Evolutionary conservation across 164 flowering plant species (phyloP).

Genomic region (Tinospora cordifolia): DNA sequence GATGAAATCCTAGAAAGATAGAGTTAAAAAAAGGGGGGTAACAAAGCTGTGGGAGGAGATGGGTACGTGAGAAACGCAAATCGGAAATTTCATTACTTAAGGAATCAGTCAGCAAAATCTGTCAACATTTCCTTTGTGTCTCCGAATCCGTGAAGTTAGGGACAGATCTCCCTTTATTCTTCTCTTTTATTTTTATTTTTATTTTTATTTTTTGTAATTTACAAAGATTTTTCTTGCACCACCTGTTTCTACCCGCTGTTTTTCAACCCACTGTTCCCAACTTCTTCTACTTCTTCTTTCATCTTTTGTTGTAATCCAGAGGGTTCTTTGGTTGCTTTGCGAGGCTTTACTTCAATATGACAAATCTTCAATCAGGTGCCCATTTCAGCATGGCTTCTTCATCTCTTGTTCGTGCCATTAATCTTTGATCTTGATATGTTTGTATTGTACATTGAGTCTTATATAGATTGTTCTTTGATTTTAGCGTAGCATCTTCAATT

Average conservation of each 20-base stretch:
- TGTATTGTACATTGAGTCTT: not conserved
- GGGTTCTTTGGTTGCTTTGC: not conserved
- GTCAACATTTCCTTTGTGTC: not conserved
- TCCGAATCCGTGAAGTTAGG: not conserved
- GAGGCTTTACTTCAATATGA: constrained; percentile 14
- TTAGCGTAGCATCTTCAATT: not conserved
- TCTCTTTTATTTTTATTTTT: too few relatives aligned
- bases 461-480: constrained; percentile 1
- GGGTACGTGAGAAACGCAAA: too few relatives aligned
- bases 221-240: too few relatives aligned
- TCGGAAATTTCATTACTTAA: too few relatives aligned
- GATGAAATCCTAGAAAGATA: too few relatives aligned
- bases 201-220: too few relatives aligned
- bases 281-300: not conserved
- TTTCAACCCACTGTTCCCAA: not conserved
- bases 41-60: too few relatives aligned
- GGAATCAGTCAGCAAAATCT: too few relatives aligned
- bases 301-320: not conserved
- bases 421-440: not conserved
- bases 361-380: constrained; percentile 19
- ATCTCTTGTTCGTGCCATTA: not conserved
- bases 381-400: not conserved
- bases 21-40: too few relatives aligned
- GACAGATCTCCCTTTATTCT: too few relatives aligned
- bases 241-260: too few relatives aligned